Evolutionary conservation across 495 filamentous ascomycete species (phyloP).

Genomic region (Lindgomyces ingoldianus): DNA sequence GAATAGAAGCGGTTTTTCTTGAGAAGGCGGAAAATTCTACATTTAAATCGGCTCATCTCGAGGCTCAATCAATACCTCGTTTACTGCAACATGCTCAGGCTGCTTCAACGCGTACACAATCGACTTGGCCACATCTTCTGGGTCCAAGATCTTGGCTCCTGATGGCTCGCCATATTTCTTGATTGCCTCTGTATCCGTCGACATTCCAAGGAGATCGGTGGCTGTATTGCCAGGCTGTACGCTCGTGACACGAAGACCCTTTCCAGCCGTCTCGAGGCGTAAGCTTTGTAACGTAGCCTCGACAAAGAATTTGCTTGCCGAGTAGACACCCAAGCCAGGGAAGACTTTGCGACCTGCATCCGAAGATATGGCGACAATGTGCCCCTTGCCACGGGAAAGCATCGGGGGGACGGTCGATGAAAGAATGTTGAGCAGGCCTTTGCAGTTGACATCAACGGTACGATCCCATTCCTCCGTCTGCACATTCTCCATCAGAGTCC

Average conservation of each 20-base stretch:
- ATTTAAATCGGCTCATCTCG: conserved; percentile 66
- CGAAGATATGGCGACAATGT: conserved; percentile 70
- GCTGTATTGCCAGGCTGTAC: conserved; percentile 69
- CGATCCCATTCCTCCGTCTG: conserved; percentile 67
- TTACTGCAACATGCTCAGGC: conserved; percentile 66
- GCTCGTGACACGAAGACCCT: conserved; percentile 62
- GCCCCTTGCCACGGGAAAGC: conserved; percentile 60
- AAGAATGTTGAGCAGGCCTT: conserved; percentile 65
- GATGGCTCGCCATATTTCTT: conserved; percentile 69
- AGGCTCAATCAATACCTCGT: conserved; percentile 71
- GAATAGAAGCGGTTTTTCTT: neutral
- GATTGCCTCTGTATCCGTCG: conserved; percentile 64
- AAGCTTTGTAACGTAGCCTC: conserved; percentile 67
- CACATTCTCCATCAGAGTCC: conserved; percentile 69
- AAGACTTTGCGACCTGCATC: conserved; percentile 72
- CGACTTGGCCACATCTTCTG: conserved; percentile 63
- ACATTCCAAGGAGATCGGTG: conserved; percentile 64
- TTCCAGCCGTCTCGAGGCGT: conserved; percentile 66
- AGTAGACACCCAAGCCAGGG: conserved; percentile 72
- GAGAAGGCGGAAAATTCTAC: neutral
- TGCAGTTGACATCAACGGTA: conserved; percentile 72
- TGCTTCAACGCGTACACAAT: conserved; percentile 66
- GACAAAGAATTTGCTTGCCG: conserved; percentile 72
- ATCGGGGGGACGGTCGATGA: conserved; percentile 61
- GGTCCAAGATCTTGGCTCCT: conserved; percentile 63